Evolutionary conservation across 768 basidiomycete genomes (phyloP).

Genomic region (Mycena pura): DNA sequence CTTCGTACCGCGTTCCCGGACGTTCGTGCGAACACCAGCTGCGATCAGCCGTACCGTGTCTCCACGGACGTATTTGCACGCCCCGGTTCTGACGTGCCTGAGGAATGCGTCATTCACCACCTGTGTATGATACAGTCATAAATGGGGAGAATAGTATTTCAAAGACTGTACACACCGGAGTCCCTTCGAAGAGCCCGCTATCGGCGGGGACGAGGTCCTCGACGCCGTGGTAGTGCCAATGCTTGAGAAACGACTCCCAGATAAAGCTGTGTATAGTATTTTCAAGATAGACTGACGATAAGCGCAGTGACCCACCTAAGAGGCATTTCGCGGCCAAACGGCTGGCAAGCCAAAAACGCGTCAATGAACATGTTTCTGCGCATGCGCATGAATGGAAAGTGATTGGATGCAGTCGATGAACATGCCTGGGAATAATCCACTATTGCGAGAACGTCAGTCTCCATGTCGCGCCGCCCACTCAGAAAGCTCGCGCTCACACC

Average conservation of each 20-base stretch:
- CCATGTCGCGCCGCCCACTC: background rate
- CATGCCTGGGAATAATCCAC: conserved; percentile 53
- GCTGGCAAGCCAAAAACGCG: conserved; percentile 53
- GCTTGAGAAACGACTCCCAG: conserved; percentile 51
- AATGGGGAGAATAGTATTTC: background rate
- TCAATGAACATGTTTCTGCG: conserved; percentile 52
- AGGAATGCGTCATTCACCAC: conserved; percentile 62
- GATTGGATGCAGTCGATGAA: background rate
- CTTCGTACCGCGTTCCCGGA: conserved; percentile 42
- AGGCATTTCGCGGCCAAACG: conserved; percentile 60
- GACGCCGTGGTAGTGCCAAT: conserved; percentile 52
- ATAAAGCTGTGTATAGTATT: conserved; percentile 43
- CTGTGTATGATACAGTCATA: conserved; percentile 29
- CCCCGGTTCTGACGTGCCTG: conserved; percentile 47
- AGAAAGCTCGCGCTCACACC: background rate
- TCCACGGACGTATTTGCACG: conserved; percentile 55
- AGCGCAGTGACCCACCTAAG: conserved; percentile 40
- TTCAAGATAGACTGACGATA: background rate
- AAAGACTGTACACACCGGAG: conserved; percentile 40
- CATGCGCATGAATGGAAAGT: background rate
- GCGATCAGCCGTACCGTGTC: conserved; percentile 48
- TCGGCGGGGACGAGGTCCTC: conserved; percentile 49
- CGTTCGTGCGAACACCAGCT: conserved; percentile 43
- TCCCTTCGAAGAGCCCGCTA: conserved; percentile 54
- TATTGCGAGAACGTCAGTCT: background rate